Base-by-base conservation (phyloP, 2,329 filamentous ascomycete genomes). In the Trichoderma sp. region DNA sequence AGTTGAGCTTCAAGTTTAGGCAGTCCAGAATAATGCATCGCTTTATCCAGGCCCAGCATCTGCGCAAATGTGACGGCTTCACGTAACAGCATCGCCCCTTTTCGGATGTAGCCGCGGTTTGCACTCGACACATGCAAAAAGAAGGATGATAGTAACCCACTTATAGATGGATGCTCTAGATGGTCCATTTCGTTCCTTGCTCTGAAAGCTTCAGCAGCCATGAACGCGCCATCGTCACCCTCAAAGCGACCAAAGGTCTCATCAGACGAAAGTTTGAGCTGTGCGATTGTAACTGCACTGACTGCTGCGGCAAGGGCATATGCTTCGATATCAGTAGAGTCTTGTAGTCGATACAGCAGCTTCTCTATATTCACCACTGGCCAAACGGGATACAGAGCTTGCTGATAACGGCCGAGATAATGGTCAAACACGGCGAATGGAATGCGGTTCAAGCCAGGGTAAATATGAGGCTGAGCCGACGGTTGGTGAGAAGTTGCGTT, bases 91-190 rank as follows among this genome's bases (percentile, higher is more conserved):
- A 65, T 55, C 18, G 61, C 61, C 11, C 61, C 61, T 24, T 65
- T 65, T 32, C 51, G 61, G 11, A 65, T 65, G 24, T 65, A 51
- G 28, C 61, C 61, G 13, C 61, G 61, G 24, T 65, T 65, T 52
- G 61, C 61, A 32, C 54, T 55, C 18, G 61, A 65, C 21, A 65
- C 61, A 30, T 65, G 61, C 30, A 65, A 55, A n/a, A 65, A 65
- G 46, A 65, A 65, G 14, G 61, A 65, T 5, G 61, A 55, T 21
- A 65, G 21, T n/a, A 65, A 32, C n/a, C 55, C 51, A 24, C 51
- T 55, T 24, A 43, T 46, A 32, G 61, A 65, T 16, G 61, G 61
- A 55, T 65, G 61, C 24, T 65, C 61, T 16, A 55, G 13, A 34
- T 65, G 18, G 24, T 65, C 61, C 61, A 65, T 43, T 11, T 65